Percentiles rank a stretch among this genome's conserved stretches.
Conservation (phyloP, 202 grass and related monocot genomes). For the Musa balbisiana region DNA sequence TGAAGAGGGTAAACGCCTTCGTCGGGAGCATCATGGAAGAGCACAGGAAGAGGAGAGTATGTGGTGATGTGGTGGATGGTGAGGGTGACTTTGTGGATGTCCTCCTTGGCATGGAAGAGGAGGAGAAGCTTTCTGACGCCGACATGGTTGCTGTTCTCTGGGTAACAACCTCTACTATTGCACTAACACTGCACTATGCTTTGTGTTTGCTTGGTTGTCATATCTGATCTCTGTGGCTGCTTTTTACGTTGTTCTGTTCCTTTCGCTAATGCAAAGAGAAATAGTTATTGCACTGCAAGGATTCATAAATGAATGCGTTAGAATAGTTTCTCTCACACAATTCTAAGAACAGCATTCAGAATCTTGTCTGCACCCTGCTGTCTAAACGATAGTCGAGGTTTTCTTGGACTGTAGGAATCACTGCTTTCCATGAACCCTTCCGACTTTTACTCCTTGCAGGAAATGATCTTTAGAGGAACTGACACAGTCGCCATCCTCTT, state of each 20-base stretch:
- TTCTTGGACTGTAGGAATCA: no score
- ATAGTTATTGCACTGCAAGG: no score
- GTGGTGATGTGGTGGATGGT: background rate
- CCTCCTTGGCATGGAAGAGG: background rate
- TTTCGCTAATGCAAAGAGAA: no score
- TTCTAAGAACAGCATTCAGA: no score
- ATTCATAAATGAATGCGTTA: no score
- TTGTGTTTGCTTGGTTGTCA: background rate
- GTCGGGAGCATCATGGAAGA: background rate
- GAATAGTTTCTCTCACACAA: no score
- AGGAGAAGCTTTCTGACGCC: constrained; percentile 5
- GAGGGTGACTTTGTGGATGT: background rate
- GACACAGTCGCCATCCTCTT: constrained; percentile 16
- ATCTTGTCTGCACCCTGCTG: no score
- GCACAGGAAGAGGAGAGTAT: background rate
- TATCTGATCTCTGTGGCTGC: no score
- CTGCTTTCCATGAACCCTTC: no score
- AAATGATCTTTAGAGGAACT: constrained; percentile 20
- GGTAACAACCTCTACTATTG: background rate
- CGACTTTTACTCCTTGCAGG: background rate
- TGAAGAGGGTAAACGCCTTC: background rate
- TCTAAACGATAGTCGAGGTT: no score
- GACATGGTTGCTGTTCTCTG: constrained; percentile 19
- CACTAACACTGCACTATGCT: background rate
- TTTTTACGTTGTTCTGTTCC: no score